phyloP scores from a whole-genome alignment of 1,284 basidiomycete species.

The Ganoderma sinense region DNA sequence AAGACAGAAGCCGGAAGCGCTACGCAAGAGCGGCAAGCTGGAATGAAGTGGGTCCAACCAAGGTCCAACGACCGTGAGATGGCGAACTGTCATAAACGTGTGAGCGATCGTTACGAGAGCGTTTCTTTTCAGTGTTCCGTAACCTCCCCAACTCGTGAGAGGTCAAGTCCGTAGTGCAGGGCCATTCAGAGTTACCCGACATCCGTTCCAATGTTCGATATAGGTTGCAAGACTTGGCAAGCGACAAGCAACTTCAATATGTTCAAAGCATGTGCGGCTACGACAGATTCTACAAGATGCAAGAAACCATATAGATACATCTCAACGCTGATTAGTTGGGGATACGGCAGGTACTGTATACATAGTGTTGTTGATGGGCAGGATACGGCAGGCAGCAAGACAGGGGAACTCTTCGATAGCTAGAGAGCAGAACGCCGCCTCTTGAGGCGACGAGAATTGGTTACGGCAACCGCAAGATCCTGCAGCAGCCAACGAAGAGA shows the following conservation, averaged over 20 bases:
- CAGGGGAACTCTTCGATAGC: background rate
- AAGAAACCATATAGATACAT: constrained; percentile 27
- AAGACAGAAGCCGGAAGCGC: background rate
- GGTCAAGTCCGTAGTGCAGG: background rate
- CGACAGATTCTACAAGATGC: constrained; percentile 19
- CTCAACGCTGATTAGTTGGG: constrained; percentile 13
- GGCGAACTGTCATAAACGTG: background rate
- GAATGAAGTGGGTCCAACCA: background rate
- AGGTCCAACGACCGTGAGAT: background rate
- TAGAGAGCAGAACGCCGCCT: constrained; percentile 11
- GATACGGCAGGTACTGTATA: constrained; percentile 5
- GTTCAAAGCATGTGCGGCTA: background rate
- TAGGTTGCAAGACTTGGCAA: background rate
- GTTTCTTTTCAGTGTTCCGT: background rate
- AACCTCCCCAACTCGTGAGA: background rate
- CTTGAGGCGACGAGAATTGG: constrained; percentile 11
- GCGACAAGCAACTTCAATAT: background rate
- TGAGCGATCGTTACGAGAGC: background rate
- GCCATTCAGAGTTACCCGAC: background rate
- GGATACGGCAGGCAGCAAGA: background rate
- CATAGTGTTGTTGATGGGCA: constrained; percentile 2
- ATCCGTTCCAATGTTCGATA: background rate
- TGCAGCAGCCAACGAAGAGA: background rate
- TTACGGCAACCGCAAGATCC: constrained; percentile 28
- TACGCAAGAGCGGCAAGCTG: background rate